Base-by-base conservation (phyloP, 768 basidiomycete genomes). In the Polyporus arcularius region DNA sequence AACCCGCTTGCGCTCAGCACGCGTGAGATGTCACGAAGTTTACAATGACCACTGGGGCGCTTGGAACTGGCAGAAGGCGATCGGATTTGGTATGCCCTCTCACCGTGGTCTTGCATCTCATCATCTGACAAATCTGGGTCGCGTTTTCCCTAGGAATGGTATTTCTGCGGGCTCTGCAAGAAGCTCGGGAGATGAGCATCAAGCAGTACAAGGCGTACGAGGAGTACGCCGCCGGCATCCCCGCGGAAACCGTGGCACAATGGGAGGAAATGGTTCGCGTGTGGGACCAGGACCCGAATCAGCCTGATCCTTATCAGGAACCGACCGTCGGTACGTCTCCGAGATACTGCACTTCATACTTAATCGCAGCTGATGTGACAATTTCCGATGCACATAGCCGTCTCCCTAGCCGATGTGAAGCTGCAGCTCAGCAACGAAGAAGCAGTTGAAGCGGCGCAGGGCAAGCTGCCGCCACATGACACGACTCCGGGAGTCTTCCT, bases 21-120 rank as follows among this genome's bases (percentile, higher is more conserved):
- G 8, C 54, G 57, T 32, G 65, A 69, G 51, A 69, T 66, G 68
- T 3, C 64, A 65, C 41, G 61, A 60, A 31, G 48, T 48, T 0
- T 35, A 63, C 1, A 56, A 69, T 26, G 62, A 62, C 18, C 71
- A 75, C 38, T 69, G 63, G 58, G 55, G 58, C 5, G 61, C 62
- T 16, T 74, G 71, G 71, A 76, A 76, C 42, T 76, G 68, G 70
- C 41, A 18, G 10, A 73, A 73, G 48, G 49, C 67, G 6, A 51
- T 61, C 3, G 38, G 51, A 0, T 50, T 74, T 16, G 68, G 73
- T 67, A 54, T 1, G 58, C 66, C 4, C 16, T n/a, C n/a, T n/a
- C n/a, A n/a, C n/a, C n/a, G 16, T 4, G 42, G 15, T 43, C 6
- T 15, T 14, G 5, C n/a, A 5, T 4, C 43, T n/a, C 8, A 16